phyloP scores from a whole-genome alignment of 2,329 filamentous ascomycete species.

The Fusarium acutatum region DNA sequence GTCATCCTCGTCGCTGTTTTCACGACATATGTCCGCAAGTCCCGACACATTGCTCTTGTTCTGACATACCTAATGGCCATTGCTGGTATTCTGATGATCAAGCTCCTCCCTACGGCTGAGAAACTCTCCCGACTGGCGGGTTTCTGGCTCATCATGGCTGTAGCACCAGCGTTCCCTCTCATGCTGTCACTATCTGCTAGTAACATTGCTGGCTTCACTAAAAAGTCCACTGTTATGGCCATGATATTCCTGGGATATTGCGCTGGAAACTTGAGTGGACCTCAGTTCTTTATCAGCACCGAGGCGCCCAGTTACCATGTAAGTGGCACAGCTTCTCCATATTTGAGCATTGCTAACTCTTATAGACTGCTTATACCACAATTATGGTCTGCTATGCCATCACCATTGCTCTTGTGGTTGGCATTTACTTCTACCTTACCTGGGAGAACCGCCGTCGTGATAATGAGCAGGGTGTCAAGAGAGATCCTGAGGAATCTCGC shows the following conservation, averaged over 20 bases:
- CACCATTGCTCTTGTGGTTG: background rate
- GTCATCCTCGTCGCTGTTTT: background rate
- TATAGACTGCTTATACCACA: background rate
- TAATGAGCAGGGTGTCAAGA: slow-evolving; percentile 1
- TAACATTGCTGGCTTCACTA: slow-evolving; percentile 10
- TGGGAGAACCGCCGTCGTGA: slow-evolving; percentile 13
- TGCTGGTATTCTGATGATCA: slow-evolving; percentile 13
- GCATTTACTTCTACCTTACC: background rate
- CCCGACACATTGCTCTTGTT: background rate
- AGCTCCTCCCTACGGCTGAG: background rate
- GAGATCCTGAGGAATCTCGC: slow-evolving; percentile 1
- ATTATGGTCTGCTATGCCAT: slow-evolving; percentile 2
- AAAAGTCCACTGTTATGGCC: slow-evolving; percentile 8
- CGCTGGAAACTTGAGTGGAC: background rate
- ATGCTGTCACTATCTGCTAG: background rate
- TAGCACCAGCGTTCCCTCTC: background rate
- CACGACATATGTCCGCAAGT: slow-evolving; percentile 7
- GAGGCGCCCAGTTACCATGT: background rate
- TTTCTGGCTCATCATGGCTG: slow-evolving; percentile 3
- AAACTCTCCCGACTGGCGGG: background rate
- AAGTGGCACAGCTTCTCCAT: background rate
- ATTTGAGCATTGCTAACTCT: no score
- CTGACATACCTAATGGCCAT: slow-evolving; percentile 2
- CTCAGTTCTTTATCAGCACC: slow-evolving; percentile 10
- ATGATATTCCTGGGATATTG: slow-evolving; percentile 15